A percentile compares a stretch with the other conserved stretches of the same genome.
Evolutionary conservation across 129 eudicot genomes (phyloP).

Genomic region (Arctium minus): DNA sequence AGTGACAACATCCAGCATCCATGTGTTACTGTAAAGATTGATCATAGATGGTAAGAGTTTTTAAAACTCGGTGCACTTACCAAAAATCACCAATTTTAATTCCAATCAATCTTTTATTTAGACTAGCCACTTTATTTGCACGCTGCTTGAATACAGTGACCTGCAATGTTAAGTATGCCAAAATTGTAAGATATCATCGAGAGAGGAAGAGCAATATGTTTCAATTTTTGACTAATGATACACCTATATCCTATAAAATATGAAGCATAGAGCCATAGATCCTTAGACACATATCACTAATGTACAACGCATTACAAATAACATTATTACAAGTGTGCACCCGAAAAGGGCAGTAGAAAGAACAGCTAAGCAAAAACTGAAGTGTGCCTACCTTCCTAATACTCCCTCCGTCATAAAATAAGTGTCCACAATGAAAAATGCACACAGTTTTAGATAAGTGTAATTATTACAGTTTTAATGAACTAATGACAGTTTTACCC

Average conservation of each 20-base stretch:
- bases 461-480: too few species aligned
- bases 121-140: conserved; percentile 76
- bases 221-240: background rate
- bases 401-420: too few species aligned
- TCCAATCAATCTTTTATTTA: conserved; percentile 75
- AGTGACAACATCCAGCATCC: conserved; percentile 10
- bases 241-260: background rate
- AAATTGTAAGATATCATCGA: background rate
- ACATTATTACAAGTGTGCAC: background rate
- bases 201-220: conserved; percentile 1
- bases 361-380: background rate
- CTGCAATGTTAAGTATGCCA: conserved; percentile 33
- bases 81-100: conserved; percentile 87
- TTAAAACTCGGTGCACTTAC: conserved; percentile 36
- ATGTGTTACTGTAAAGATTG: background rate
- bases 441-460: too few species aligned
- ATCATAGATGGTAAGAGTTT: background rate
- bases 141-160: conserved; percentile 82
- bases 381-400: background rate
- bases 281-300: background rate
- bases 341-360: background rate
- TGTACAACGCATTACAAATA: background rate
- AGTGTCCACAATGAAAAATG: too few species aligned
- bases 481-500: too few species aligned
- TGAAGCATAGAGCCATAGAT: background rate